Base-by-base conservation (phyloP, 108 stramenopile genomes). In the Epithemia pelagica region DNA sequence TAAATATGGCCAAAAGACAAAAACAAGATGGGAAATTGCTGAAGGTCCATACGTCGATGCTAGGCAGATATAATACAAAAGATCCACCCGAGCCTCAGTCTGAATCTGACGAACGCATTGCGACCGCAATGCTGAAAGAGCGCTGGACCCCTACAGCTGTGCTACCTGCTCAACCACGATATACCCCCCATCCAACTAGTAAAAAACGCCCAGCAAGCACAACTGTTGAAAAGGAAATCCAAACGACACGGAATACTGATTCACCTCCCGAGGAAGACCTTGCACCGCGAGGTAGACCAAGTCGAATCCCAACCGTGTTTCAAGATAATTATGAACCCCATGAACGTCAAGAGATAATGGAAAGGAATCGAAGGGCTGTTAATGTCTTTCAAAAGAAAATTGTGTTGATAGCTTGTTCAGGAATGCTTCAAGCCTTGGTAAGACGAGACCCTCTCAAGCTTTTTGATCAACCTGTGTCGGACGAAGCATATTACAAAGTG, bases 401-500 rank as follows among this genome's bases (percentile, higher is more conserved):
- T 51, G 53, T 88, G 26, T 61, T 68, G 23, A 79, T 87, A 25
- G 85, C 88, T 18, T 82, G 82, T 53, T 72, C 72, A 68, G 88
- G 91, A 7, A 80, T 92, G 32, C 33, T 90, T 23, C 66, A 84
- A 46, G 85, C 77, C 7, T 74, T 89, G 56, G 74, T 88, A 60
- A 67, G 91, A 64, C 75, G 91, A 54, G 91, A 92, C 65, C 91
- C 91, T 20, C 61, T 90, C 51, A 65, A 79, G 21, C 77, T 89
- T 7, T 88, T 92, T 72, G 88, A 84, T n/a, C 78, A 86, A 57
- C 88, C 91, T 8, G 88, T 88, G 0, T 79, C 80, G 20, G 65
- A 75, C 1, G 74, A 84, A 68, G 88, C 82, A 19, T 92, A 89
- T 62, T 62, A 74, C 27, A 59, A 77, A 22, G 73, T 88, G 30